Conservation (phyloP, 169 alveolate genomes). For the Plasmodium chabaudi region DNA sequence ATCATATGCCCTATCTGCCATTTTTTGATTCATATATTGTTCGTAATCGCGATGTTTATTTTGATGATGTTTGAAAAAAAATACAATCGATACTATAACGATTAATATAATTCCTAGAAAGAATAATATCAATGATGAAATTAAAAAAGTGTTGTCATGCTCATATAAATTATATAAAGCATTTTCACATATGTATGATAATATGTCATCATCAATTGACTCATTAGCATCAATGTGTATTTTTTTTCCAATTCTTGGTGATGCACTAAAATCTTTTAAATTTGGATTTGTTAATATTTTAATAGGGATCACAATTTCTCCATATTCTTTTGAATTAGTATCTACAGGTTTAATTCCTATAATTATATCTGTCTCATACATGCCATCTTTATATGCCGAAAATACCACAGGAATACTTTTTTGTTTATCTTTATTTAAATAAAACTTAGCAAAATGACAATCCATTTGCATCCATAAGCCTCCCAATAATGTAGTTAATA, state of each 20-base stretch:
- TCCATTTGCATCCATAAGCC: constrained; percentile 77
- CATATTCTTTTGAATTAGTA: constrained; percentile 29
- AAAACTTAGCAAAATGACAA: constrained; percentile 51
- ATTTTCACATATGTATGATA: constrained; percentile 62
- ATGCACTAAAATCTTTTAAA: constrained; percentile 9
- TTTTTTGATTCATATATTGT: constrained; percentile 1
- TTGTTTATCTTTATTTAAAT: constrained; percentile 25
- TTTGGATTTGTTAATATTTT: constrained; percentile 48
- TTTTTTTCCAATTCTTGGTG: constrained; percentile 43
- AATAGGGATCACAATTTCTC: constrained; percentile 70
- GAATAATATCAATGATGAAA: constrained; percentile 15
- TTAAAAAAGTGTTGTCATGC: constrained; percentile 6
- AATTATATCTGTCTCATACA: constrained; percentile 58
- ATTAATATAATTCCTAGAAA: constrained; percentile 15
- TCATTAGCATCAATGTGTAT: constrained; percentile 29
- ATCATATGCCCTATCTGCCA: background rate
- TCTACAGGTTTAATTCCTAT: constrained; percentile 59
- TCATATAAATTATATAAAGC: constrained; percentile 59
- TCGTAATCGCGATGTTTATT: constrained; percentile 10
- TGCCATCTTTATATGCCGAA: constrained; percentile 69
- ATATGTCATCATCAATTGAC: constrained; percentile 44
- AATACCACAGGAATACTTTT: constrained; percentile 68
- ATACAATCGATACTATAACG: constrained; percentile 1
- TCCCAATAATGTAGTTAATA: constrained; percentile 70
- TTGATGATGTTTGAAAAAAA: background rate